Evolutionary conservation across 78 protist species (phyloP).

Genomic region (Cavenderia fasciculata): DNA sequence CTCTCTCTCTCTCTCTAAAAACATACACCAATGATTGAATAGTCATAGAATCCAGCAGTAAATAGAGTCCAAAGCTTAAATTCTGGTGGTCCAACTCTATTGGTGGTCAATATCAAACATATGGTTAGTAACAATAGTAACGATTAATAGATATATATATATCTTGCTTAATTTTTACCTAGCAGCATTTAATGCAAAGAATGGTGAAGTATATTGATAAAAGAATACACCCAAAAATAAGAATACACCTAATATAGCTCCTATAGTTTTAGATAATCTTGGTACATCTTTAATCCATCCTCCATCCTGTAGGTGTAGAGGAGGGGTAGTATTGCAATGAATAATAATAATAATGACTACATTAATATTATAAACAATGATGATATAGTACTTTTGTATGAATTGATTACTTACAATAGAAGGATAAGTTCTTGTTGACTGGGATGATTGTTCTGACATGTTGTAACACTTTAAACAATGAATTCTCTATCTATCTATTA

Average conservation of each 20-base stretch:
- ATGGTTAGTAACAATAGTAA: neutral
- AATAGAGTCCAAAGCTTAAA: constrained; percentile 64
- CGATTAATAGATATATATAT: neutral
- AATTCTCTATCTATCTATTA: too few relatives aligned
- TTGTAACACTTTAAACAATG: too few relatives aligned
- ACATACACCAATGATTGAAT: neutral
- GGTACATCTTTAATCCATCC: constrained; percentile 14
- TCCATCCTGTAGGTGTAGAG: too few relatives aligned
- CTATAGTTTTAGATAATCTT: constrained; percentile 39
- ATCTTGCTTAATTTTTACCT: neutral
- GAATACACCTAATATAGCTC: constrained; percentile 21
- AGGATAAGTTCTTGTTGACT: too few relatives aligned
- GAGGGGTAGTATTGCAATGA: too few relatives aligned
- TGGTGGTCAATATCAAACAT: neutral
- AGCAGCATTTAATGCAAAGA: constrained; percentile 28
- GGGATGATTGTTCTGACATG: too few relatives aligned
- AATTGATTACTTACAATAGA: too few relatives aligned
- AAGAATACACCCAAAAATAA: constrained; percentile 27
- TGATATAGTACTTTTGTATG: too few relatives aligned
- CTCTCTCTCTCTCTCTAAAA: too few relatives aligned
- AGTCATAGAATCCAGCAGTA: constrained; percentile 58
- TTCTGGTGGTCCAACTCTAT: constrained; percentile 50
- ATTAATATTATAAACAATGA: too few relatives aligned
- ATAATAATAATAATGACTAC: too few relatives aligned
- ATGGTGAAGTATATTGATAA: neutral